Percentiles rank a stretch among this genome's conserved stretches.
These are phyloP conservation scores for Calonectria pauciramosa DNA, from an alignment of 2,329 filamentous ascomycete genomes.

Conservation along the genomic window DNA sequence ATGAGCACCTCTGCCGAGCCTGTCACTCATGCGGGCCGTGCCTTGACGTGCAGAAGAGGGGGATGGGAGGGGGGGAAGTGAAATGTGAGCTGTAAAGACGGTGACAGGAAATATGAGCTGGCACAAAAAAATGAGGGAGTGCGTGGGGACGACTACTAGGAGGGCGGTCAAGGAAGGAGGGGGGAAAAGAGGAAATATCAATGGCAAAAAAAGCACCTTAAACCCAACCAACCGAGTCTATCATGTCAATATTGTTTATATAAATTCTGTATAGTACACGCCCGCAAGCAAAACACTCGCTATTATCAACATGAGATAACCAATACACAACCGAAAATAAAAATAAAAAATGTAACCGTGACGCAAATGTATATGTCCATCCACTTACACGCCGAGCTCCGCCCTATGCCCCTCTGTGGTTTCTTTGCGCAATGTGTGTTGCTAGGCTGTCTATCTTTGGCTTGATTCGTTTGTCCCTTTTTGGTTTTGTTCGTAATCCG, in stretches of 20 bases:
- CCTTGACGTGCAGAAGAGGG: conserved; percentile 12
- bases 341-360: not conserved
- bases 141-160: not conserved
- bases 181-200: not conserved
- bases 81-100: not conserved
- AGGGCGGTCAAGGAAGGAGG: not conserved
- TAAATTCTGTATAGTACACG: not conserved
- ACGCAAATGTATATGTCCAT: not conserved
- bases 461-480: not conserved
- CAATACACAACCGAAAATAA: not conserved
- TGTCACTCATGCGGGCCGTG: conserved; percentile 13
- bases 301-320: conserved; percentile 14
- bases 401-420: conserved; percentile 1
- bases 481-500: not conserved
- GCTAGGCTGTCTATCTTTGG: conserved; percentile 1
- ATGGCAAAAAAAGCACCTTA: not conserved
- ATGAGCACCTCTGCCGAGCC: not conserved
- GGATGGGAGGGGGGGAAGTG: not conserved
- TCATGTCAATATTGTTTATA: not conserved
- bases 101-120: not conserved
- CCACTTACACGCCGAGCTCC: conserved; percentile 24
- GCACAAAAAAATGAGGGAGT: not conserved
- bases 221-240: not conserved
- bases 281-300: conserved; percentile 1
- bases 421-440: conserved; percentile 4